phyloP scores from a whole-genome alignment of 305 asterid species.

The Nicotiana rustica region DNA sequence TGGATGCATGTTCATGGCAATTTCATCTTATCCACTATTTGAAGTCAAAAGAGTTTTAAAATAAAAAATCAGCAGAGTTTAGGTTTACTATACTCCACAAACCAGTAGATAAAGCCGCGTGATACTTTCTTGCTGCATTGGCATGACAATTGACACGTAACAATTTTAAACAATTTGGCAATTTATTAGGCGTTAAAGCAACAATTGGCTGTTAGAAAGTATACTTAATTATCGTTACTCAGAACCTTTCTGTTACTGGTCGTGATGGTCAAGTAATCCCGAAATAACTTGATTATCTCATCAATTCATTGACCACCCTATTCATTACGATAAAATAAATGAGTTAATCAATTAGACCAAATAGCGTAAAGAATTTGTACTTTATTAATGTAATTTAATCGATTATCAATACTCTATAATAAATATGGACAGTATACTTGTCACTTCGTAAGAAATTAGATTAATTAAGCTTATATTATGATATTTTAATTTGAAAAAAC shows the following conservation, averaged over 20 bases:
- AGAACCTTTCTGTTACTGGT: not conserved
- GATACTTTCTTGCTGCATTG: not conserved
- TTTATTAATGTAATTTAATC: not conserved
- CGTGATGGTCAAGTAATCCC: not conserved
- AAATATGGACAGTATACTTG: too few species aligned
- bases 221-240: not conserved
- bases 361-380: not conserved
- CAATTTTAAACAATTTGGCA: not conserved
- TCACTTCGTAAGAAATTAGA: too few species aligned
- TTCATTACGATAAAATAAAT: not conserved
- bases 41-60: not conserved
- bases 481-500: not conserved
- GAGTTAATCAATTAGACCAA: not conserved
- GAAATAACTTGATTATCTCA: not conserved
- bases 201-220: not conserved
- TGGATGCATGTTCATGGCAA: not conserved
- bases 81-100: not conserved
- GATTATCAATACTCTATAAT: not conserved
- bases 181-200: not conserved
- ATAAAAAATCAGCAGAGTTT: too few species aligned
- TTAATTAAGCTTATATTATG: too few species aligned
- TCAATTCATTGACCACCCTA: not conserved
- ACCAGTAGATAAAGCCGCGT: not conserved
- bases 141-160: not conserved
- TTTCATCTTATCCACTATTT: not conserved